These are phyloP conservation scores for Dillenia suffruticosa DNA, from an alignment of 164 flowering plant species.

Conservation along the genomic window DNA sequence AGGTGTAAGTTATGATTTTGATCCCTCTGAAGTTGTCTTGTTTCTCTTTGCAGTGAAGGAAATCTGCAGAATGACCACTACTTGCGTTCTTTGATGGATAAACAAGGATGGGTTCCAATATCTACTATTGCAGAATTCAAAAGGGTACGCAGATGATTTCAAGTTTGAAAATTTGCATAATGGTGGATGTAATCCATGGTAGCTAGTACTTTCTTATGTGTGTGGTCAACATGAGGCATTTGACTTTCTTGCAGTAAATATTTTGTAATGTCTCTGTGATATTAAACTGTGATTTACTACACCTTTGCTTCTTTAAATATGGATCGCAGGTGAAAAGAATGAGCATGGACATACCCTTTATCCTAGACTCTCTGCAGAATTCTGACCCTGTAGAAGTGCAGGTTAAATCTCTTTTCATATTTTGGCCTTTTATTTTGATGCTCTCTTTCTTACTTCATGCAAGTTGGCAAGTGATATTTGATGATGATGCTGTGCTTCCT, in stretches of 20 bases:
- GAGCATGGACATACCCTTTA: constrained; percentile 69
- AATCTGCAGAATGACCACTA: constrained; percentile 70
- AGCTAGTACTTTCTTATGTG: not conserved
- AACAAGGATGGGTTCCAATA: constrained; percentile 86
- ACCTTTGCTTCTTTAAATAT: constrained; percentile 1
- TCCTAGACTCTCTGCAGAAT: constrained; percentile 63
- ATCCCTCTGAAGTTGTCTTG: not conserved
- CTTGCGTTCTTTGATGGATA: constrained; percentile 76
- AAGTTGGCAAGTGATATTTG: constrained; percentile 1
- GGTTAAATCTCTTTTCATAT: constrained; percentile 33
- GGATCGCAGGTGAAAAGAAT: constrained; percentile 63
- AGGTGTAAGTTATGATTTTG: too few species aligned
- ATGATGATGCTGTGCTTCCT: not conserved
- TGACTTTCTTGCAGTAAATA: not conserved
- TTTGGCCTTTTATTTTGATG: not conserved
- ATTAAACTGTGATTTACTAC: not conserved
- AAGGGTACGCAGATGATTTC: constrained; percentile 41
- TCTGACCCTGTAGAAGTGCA: constrained; percentile 72
- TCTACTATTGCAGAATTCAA: constrained; percentile 71
- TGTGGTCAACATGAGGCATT: not conserved
- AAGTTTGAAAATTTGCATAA: too few species aligned
- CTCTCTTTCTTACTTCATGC: not conserved
- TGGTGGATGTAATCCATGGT: not conserved
- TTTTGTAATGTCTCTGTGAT: not conserved
- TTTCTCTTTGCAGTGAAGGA: constrained; percentile 60